Evolutionary conservation across 768 basidiomycete species (phyloP).

Genomic region (Tephrocybe rancida): DNA sequence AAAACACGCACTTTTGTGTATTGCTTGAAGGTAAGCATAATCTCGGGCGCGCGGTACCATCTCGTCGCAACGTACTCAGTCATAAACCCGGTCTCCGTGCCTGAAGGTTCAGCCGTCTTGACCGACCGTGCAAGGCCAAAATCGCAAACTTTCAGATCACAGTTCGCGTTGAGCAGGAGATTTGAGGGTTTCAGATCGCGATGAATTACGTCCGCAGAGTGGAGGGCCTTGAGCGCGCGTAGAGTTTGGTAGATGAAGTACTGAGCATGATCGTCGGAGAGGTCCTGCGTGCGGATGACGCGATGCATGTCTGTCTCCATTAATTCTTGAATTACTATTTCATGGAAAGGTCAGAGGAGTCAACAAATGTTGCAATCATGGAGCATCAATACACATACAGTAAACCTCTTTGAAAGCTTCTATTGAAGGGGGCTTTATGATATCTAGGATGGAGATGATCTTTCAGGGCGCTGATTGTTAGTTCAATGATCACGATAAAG

Average conservation of each 20-base stretch:
- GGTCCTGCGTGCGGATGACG: conserved; percentile 92
- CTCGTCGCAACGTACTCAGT: conserved; percentile 98
- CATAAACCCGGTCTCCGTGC: conserved; percentile 89
- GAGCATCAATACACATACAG: conserved; percentile 39
- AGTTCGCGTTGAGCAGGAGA: conserved; percentile 95
- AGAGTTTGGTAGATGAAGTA: conserved; percentile 95
- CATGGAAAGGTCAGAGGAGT: background rate
- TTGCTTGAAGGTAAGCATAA: conserved; percentile 99
- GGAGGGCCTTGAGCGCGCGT: conserved; percentile 92
- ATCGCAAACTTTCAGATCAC: conserved; percentile 93
- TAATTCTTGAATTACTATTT: conserved; percentile 81
- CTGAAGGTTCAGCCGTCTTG: conserved; percentile 82
- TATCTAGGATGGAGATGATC: conserved; percentile 91
- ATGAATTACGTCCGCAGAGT: conserved; percentile 95
- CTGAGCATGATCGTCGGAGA: conserved; percentile 94
- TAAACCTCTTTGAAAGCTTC: conserved; percentile 91
- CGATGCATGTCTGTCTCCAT: conserved; percentile 98
- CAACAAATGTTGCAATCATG: background rate
- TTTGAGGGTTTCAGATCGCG: conserved; percentile 98
- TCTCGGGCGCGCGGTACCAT: conserved; percentile 99
- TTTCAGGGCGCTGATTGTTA: conserved; percentile 27
- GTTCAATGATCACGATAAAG: conserved; percentile 2
- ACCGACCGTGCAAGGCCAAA: conserved; percentile 94
- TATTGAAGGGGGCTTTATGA: conserved; percentile 77
- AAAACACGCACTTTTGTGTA: conserved; percentile 76